phyloP scores from a whole-genome alignment of 2,329 filamentous ascomycete species.

The Diaporthe amygdali region DNA sequence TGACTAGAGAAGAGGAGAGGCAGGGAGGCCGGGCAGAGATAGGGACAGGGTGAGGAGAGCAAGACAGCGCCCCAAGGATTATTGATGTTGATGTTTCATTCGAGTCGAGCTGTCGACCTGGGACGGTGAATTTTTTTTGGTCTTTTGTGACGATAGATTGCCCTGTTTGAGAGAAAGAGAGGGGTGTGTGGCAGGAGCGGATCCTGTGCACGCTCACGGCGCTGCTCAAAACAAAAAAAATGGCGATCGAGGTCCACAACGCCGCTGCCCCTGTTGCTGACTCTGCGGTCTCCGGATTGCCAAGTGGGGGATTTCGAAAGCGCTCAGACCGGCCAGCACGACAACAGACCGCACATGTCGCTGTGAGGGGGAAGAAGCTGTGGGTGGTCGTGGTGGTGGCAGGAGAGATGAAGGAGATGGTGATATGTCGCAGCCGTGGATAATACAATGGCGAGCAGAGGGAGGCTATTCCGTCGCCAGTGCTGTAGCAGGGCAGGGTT shows the following conservation, averaged over 20 bases:
- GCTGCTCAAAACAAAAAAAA: conserved; percentile 16
- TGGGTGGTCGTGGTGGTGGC: background rate
- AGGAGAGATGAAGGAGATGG: background rate
- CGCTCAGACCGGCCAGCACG: background rate
- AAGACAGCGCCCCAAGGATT: conserved; percentile 14
- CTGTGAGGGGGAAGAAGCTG: background rate
- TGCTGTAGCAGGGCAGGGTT: background rate
- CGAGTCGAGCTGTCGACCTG: conserved; percentile 15
- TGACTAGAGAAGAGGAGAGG: conserved; percentile 23
- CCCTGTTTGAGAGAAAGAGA: conserved; percentile 14
- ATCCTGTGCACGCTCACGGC: conserved; percentile 15
- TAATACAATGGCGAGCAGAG: conserved; percentile 9
- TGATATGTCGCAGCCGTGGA: conserved; percentile 6
- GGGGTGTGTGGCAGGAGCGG: conserved; percentile 25
- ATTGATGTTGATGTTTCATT: conserved; percentile 21
- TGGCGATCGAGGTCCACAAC: conserved; percentile 25
- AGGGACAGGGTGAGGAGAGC: conserved; percentile 3
- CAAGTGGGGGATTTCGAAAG: conserved; percentile 17
- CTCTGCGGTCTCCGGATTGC: conserved; percentile 16
- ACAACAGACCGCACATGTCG: background rate
- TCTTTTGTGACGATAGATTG: conserved; percentile 13
- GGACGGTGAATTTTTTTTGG: background rate
- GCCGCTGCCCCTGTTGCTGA: conserved; percentile 17
- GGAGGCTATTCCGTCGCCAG: background rate
- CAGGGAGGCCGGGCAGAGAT: conserved; percentile 11